Evolutionary conservation across 1,284 basidiomycete species (phyloP), one percentile per base, ranked within the genome.

Genomic region (Naganishia sp.): DNA sequence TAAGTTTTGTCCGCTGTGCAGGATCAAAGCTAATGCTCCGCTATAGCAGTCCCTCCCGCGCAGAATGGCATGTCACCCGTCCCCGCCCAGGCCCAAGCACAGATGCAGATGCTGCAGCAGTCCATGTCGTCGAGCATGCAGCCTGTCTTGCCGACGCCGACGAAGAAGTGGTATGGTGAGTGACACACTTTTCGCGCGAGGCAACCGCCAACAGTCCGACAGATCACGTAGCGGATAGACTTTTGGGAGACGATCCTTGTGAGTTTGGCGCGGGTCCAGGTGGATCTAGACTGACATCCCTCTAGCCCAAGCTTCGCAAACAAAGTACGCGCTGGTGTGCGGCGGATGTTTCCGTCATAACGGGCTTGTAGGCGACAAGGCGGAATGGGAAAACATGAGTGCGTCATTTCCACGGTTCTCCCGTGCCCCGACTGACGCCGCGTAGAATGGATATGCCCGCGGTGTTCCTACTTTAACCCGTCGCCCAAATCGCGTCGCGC

Each of bases 261-360:
- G 53, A 81, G 82, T 25, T 72, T 78, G 11, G 32, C 81, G 78
- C 46, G 78, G 82, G 21, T 39, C 2, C 28, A 31, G 17, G 46
- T n/a, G 28, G 45, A 42, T 78, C 83, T 9, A 25, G 25, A 28
- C 43, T 55, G 31, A 69, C 65, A 10, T n/a, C 39, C 49, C 68
- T 39, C 31, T 69, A 75, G 74, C 77, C 41, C 80, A 81, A 64
- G 74, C 77, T 4, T 74, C 77, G 25, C 73, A 76, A 66, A 82
- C 77, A 69, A 88, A 90, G 67, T 99, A 94, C 73, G 96, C 95
- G 1, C 84, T 99, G 65, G 96, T 99, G 49, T 99, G 95, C 79
- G 87, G 88, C 67, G 88, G 88, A 71, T 99, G 95, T 77, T 95
- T 92, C 75, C 81, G 87, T 17, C 95, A 99, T 79, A 99, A 99